Percentiles rank a stretch among this genome's conserved stretches.
Evolutionary conservation across 176 grass and related monocot species (phyloP).

Genomic region (Carex myosuroides): DNA sequence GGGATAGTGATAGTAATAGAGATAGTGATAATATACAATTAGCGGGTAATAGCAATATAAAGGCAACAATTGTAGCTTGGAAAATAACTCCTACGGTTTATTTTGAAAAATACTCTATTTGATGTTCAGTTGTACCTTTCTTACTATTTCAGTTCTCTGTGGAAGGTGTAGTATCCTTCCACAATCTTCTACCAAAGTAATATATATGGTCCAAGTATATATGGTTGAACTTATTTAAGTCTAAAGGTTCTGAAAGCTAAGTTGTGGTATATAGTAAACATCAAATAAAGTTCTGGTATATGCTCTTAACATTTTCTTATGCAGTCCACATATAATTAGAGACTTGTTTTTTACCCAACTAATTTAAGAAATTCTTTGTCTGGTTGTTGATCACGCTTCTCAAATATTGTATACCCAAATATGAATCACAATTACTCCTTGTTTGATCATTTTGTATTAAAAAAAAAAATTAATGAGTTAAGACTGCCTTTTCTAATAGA

Average conservation of each 20-base stretch:
- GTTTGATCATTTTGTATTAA: background rate
- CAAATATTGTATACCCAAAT: background rate
- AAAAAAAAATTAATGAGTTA: background rate
- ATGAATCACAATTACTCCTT: background rate
- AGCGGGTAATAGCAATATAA: background rate
- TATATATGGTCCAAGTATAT: background rate
- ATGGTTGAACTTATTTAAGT: background rate
- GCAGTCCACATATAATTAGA: background rate
- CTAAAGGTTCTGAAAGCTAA: slow-evolving; percentile 1
- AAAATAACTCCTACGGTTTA: background rate
- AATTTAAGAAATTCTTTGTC: background rate
- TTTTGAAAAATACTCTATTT: too few relatives aligned
- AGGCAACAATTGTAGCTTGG: background rate
- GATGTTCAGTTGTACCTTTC: background rate
- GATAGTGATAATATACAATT: too few relatives aligned
- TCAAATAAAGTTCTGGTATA: background rate
- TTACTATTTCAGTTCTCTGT: background rate
- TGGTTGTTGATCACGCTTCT: background rate
- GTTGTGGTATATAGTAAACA: background rate
- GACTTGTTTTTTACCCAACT: background rate
- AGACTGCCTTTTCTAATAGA: background rate
- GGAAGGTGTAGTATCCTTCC: background rate
- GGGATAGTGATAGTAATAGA: too few relatives aligned
- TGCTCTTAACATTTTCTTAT: background rate
- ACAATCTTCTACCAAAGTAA: background rate